Percentiles rank a stretch among this genome's conserved stretches.
Evolutionary conservation across 164 flowering plant species (phyloP).

Genomic region (Chloranthus sessilifolius): DNA sequence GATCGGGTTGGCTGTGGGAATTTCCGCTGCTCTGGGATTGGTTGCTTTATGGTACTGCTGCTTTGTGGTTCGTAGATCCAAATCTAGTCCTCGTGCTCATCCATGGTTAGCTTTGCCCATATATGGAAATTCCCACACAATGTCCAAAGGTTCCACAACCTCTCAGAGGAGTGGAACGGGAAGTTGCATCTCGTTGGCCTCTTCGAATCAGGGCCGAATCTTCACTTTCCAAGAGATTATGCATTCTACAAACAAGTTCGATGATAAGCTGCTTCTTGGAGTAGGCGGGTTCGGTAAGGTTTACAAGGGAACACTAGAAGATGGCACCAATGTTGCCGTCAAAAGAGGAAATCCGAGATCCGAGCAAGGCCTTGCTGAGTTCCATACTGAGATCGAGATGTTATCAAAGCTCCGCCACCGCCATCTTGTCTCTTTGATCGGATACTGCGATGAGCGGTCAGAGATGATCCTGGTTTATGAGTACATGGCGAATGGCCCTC

Average conservation of each 20-base stretch:
- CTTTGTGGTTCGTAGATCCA: slow-evolving; percentile 32
- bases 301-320: slow-evolving; percentile 80
- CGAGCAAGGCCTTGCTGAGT: slow-evolving; percentile 91
- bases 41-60: slow-evolving; percentile 48
- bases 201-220: slow-evolving; percentile 59
- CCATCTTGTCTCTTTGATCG: slow-evolving; percentile 93
- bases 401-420: slow-evolving; percentile 92
- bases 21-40: slow-evolving; percentile 28
- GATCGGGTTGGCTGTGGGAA: slow-evolving; percentile 43
- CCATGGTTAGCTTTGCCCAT: slow-evolving; percentile 78
- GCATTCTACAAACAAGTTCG: slow-evolving; percentile 87
- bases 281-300: slow-evolving; percentile 98
- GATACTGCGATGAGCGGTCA: slow-evolving; percentile 87
- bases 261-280: slow-evolving; percentile 76
- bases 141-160: slow-evolving; percentile 64
- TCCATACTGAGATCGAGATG: slow-evolving; percentile 91
- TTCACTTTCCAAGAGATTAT: slow-evolving; percentile 80
- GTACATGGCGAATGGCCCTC: slow-evolving; percentile 95
- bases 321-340: slow-evolving; percentile 77
- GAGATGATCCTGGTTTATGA: slow-evolving; percentile 94
- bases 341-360: slow-evolving; percentile 92
- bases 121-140: slow-evolving; percentile 72
- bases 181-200: slow-evolving; percentile 75
- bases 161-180: slow-evolving; percentile 88
- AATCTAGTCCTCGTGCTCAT: slow-evolving; percentile 37